A percentile compares a stretch with the other conserved stretches of the same genome.
Evolutionary conservation across 371 early-diverging fungal genomes (phyloP).

Genomic region (Apophysomyces elegans): DNA sequence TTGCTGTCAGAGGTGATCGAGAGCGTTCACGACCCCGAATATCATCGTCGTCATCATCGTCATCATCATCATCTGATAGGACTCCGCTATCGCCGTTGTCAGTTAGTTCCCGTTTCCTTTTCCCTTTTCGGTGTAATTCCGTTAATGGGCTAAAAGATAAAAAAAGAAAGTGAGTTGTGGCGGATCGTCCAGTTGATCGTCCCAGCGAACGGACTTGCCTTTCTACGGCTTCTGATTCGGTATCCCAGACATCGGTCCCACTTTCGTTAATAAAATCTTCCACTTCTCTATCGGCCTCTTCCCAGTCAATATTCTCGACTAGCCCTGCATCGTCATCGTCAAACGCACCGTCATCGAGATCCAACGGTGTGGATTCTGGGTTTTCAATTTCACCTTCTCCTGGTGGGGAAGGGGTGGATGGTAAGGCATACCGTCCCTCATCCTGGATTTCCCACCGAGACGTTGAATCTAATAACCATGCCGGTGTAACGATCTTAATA

Average conservation of each 20-base stretch:
- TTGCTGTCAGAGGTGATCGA: constrained; percentile 22
- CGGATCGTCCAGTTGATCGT: constrained; percentile 11
- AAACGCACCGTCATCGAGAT: constrained; percentile 41
- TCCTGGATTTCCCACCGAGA: constrained; percentile 61
- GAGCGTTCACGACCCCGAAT: not conserved
- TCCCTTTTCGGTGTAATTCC: constrained; percentile 19
- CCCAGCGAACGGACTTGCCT: constrained; percentile 22
- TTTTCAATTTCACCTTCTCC: constrained; percentile 40
- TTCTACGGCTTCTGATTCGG: constrained; percentile 38
- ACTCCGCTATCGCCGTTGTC: constrained; percentile 28
- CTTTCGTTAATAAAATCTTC: constrained; percentile 63
- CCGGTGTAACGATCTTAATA: constrained; percentile 57
- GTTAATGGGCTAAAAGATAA: constrained; percentile 20
- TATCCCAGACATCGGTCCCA: constrained; percentile 58
- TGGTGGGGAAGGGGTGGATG: constrained; percentile 13
- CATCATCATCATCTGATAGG: constrained; percentile 38
- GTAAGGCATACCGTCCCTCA: constrained; percentile 56
- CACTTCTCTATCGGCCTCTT: constrained; percentile 59
- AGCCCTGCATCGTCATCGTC: constrained; percentile 52
- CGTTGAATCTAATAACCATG: constrained; percentile 68
- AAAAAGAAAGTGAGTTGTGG: constrained; percentile 4
- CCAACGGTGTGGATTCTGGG: constrained; percentile 37
- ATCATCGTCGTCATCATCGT: constrained; percentile 9
- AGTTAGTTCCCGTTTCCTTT: constrained; percentile 28
- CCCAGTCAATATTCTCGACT: constrained; percentile 57